Evolutionary conservation across 148 eudicot species (phyloP).

Genomic region (Amaranthus palmeri): DNA sequence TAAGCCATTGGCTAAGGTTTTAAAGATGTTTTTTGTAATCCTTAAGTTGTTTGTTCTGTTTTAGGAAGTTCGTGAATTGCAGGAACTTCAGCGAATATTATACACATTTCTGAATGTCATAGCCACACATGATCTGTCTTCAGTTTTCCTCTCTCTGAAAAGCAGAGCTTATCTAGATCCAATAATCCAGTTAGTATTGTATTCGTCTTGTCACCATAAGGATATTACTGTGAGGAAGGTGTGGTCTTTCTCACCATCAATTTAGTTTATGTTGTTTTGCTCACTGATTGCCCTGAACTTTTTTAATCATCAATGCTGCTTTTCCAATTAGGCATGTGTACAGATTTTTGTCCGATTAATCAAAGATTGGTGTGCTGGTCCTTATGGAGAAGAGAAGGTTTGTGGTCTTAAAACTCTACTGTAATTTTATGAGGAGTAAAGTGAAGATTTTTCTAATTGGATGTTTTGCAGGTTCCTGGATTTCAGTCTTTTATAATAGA

Average conservation of each 20-base stretch:
- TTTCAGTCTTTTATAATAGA: constrained; percentile 72
- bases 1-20: background rate
- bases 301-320: background rate
- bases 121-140: constrained; percentile 80
- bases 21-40: background rate
- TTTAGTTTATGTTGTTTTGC: constrained; percentile 4
- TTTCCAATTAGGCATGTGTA: constrained; percentile 63
- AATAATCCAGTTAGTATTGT: constrained; percentile 69
- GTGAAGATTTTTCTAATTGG: constrained; percentile 20
- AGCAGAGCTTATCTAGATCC: constrained; percentile 55
- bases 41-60: constrained; percentile 3
- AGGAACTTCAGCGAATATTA: constrained; percentile 80
- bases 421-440: background rate
- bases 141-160: constrained; percentile 67
- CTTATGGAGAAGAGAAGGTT: constrained; percentile 81
- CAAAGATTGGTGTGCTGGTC: constrained; percentile 81
- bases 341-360: constrained; percentile 81
- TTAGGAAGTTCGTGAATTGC: constrained; percentile 89
- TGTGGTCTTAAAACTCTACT: constrained; percentile 7
- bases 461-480: constrained; percentile 76
- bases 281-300: background rate
- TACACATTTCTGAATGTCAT: constrained; percentile 84
- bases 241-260: constrained; percentile 1
- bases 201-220: constrained; percentile 73
- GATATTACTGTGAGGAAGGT: constrained; percentile 85